A percentile compares a stretch with the other conserved stretches of the same genome.
These are phyloP conservation scores for Porosira glacialis DNA, from an alignment of 352 stramenopile species.

Conservation along the genomic window DNA sequence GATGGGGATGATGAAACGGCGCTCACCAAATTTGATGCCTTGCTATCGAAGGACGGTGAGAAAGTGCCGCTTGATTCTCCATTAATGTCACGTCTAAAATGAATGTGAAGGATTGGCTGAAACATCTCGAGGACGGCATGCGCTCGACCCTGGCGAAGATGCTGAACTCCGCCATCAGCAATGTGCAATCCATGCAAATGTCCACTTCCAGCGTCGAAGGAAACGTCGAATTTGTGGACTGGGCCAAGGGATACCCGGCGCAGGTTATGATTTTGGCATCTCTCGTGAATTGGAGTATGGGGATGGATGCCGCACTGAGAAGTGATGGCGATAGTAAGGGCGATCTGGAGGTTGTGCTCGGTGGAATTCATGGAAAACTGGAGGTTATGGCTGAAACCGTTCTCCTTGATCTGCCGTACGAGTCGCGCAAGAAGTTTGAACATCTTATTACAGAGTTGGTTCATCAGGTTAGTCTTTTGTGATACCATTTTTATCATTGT, in stretches of 20 bases:
- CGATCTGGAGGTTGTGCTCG: slow-evolving; percentile 69
- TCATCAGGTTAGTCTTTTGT: too few relatives aligned
- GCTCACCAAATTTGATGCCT: slow-evolving; percentile 82
- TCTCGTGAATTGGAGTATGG: slow-evolving; percentile 95
- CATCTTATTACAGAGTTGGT: slow-evolving; percentile 99
- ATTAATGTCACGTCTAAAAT: slow-evolving; percentile 90
- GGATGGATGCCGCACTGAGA: slow-evolving; percentile 89
- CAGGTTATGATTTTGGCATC: slow-evolving; percentile 98
- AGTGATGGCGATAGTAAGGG: slow-evolving; percentile 70
- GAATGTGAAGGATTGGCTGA: slow-evolving; percentile 90
- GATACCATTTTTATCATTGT: too few relatives aligned
- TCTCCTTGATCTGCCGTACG: slow-evolving; percentile 89
- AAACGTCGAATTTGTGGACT: slow-evolving; percentile 89
- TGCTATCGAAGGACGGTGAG: slow-evolving; percentile 99
- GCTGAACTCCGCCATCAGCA: slow-evolving; percentile 88
- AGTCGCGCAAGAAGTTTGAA: slow-evolving; percentile 94
- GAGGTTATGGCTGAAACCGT: slow-evolving; percentile 95
- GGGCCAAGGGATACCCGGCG: slow-evolving; percentile 95
- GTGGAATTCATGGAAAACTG: slow-evolving; percentile 82
- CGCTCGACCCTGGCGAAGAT: slow-evolving; percentile 91
- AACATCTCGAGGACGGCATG: slow-evolving; percentile 96
- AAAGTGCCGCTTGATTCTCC: slow-evolving; percentile 85
- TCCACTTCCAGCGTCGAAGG: slow-evolving; percentile 74
- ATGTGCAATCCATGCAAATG: slow-evolving; percentile 57
- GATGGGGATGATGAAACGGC: slow-evolving; percentile 63